Evolutionary conservation across 768 basidiomycete genomes (phyloP).

Genomic region (Peribolospora kevripleyi): DNA sequence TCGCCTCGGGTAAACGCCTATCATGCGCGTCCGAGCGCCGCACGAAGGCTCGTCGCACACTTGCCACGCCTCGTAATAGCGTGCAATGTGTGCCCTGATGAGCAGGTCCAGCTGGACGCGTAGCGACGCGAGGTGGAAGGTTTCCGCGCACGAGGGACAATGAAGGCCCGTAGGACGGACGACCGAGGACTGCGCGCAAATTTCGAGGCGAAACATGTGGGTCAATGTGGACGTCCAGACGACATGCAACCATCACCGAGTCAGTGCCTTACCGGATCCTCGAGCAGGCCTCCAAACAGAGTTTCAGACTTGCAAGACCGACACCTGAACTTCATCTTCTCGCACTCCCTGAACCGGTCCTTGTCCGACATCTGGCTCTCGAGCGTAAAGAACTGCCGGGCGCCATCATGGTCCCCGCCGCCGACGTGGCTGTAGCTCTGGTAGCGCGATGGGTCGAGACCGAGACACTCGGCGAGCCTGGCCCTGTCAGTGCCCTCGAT

Average conservation of each 20-base stretch:
- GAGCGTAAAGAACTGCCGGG: constrained; percentile 46
- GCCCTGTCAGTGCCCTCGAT: constrained; percentile 88
- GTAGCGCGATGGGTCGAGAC: constrained; percentile 44
- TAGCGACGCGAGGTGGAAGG: constrained; percentile 30
- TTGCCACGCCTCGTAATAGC: constrained; percentile 75
- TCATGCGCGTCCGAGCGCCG: constrained; percentile 61
- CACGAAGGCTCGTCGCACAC: constrained; percentile 72
- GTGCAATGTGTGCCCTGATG: constrained; percentile 46
- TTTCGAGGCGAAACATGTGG: too few relatives aligned
- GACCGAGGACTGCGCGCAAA: constrained; percentile 33
- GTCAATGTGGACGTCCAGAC: too few relatives aligned
- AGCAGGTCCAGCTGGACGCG: constrained; percentile 67
- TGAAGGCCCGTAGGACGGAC: constrained; percentile 38
- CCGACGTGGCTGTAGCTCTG: constrained; percentile 19
- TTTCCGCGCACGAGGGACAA: constrained; percentile 41
- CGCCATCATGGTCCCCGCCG: constrained; percentile 23
- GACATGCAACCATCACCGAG: too few relatives aligned
- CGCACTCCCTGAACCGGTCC: constrained; percentile 58
- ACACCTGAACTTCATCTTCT: constrained; percentile 51
- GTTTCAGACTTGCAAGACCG: constrained; percentile 36
- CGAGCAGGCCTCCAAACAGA: constrained; percentile 18
- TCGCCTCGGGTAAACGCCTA: constrained; percentile 69
- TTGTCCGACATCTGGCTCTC: constrained; percentile 73
- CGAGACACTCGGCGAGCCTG: constrained; percentile 80
- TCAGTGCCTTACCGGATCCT: constrained; percentile 16